Conservation (phyloP, 768 basidiomycete species). For the Auricularia auricula-judae region DNA sequence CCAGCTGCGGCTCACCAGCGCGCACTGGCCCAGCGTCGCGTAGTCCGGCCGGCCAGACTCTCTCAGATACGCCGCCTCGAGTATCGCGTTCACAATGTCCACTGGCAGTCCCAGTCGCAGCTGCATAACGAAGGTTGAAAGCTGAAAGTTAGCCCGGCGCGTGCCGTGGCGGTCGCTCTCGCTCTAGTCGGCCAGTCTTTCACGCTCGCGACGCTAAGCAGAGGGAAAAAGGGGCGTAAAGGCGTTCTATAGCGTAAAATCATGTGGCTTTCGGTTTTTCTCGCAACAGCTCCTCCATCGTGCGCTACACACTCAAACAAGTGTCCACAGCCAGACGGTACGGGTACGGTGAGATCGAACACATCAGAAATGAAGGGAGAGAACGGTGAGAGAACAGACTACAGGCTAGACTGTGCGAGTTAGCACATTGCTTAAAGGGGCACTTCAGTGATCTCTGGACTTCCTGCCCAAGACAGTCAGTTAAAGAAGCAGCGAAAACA, state of each 20-base stretch:
- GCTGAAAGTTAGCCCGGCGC: not conserved
- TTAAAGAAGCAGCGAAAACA: too few species aligned
- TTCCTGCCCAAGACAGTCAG: slow-evolving; percentile 39
- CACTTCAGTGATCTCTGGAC: slow-evolving; percentile 79
- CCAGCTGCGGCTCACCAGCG: slow-evolving; percentile 62
- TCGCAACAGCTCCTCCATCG: not conserved
- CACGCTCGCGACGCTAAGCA: not conserved
- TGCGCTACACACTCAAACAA: not conserved
- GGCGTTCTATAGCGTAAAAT: not conserved
- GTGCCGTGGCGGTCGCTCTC: not conserved
- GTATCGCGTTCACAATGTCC: slow-evolving; percentile 51
- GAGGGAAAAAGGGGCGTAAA: not conserved
- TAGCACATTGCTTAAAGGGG: slow-evolving; percentile 20
- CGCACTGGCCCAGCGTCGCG: slow-evolving; percentile 37
- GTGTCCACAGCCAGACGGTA: not conserved
- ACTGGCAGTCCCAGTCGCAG: slow-evolving; percentile 31
- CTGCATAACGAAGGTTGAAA: too few species aligned
- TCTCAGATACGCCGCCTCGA: slow-evolving; percentile 42
- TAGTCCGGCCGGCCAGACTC: slow-evolving; percentile 25
- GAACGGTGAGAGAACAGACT: not conserved
- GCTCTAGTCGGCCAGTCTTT: not conserved
- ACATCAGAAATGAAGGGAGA: slow-evolving; percentile 4
- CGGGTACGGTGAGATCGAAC: not conserved
- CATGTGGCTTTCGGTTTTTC: not conserved
- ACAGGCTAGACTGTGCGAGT: not conserved